A percentile compares a stretch with the other conserved stretches of the same genome.
These are phyloP conservation scores for Alternaria conjuncta DNA, from an alignment of 2,329 filamentous ascomycete species.

Conservation along the genomic window DNA sequence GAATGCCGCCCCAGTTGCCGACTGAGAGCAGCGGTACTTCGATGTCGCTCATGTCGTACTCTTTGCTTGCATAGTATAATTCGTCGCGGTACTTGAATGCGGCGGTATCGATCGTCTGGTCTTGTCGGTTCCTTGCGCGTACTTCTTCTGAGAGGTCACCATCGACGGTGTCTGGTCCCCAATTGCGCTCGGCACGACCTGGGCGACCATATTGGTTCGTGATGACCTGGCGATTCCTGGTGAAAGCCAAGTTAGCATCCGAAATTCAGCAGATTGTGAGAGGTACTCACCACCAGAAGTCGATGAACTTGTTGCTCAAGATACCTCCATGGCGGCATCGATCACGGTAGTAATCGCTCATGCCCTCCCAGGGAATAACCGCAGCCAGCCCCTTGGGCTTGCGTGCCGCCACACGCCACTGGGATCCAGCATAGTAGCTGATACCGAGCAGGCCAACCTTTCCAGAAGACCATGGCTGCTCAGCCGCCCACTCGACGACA, in stretches of 20 bases:
- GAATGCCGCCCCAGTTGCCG: slow-evolving; percentile 74
- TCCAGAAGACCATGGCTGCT: slow-evolving; percentile 58
- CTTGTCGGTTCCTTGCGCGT: slow-evolving; percentile 55
- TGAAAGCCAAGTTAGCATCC: background rate
- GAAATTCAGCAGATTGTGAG: no score
- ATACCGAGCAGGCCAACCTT: slow-evolving; percentile 61
- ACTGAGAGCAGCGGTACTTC: slow-evolving; percentile 71
- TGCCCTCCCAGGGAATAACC: slow-evolving; percentile 64
- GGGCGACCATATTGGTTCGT: slow-evolving; percentile 71
- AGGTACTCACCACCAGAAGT: slow-evolving; percentile 62
- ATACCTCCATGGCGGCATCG: slow-evolving; percentile 51
- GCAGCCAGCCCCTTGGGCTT: slow-evolving; percentile 59
- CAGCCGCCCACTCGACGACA: slow-evolving; percentile 60
- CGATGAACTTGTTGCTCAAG: slow-evolving; percentile 46
- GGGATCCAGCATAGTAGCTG: slow-evolving; percentile 60
- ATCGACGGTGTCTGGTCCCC: slow-evolving; percentile 64
- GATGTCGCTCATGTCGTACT: slow-evolving; percentile 70
- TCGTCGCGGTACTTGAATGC: slow-evolving; percentile 66
- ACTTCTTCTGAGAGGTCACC: slow-evolving; percentile 63
- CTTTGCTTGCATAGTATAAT: slow-evolving; percentile 68
- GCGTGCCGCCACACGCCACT: slow-evolving; percentile 62
- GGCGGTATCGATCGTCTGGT: slow-evolving; percentile 41
- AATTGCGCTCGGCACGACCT: slow-evolving; percentile 58
- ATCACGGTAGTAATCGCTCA: slow-evolving; percentile 62
- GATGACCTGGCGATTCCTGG: slow-evolving; percentile 68